phyloP scores from a whole-genome alignment of 352 stramenopile species.

The Pythium scleroteichum region DNA sequence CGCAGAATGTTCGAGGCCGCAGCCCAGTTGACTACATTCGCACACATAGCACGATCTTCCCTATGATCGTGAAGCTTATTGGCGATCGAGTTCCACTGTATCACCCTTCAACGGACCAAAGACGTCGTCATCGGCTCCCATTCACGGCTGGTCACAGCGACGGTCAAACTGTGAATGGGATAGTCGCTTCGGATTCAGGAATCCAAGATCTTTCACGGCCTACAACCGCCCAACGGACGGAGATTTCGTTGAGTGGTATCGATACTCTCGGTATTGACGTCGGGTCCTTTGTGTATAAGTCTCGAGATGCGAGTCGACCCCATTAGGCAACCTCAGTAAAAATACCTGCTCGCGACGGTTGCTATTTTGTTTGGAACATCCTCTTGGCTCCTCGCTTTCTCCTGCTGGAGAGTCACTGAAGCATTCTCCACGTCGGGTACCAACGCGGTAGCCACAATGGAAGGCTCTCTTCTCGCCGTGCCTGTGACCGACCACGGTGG shows the following conservation, averaged over 20 bases:
- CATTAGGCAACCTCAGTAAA: slow-evolving; percentile 6
- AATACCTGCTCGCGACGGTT: slow-evolving; percentile 11
- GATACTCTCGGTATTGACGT: slow-evolving; percentile 58
- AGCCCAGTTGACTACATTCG: slow-evolving; percentile 51
- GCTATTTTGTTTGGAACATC: background rate
- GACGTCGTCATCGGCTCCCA: background rate
- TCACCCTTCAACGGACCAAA: background rate
- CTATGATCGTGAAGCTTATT: slow-evolving; percentile 52
- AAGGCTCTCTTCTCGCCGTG: slow-evolving; percentile 47
- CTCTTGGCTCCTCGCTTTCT: no score
- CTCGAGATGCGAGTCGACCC: slow-evolving; percentile 9
- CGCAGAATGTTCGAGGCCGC: slow-evolving; percentile 60
- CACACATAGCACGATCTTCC: slow-evolving; percentile 37
- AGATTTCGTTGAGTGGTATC: slow-evolving; percentile 31
- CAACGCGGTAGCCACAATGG: slow-evolving; percentile 33
- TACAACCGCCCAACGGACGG: slow-evolving; percentile 26
- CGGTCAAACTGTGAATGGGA: background rate
- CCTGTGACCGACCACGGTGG: slow-evolving; percentile 26
- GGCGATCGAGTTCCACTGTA: slow-evolving; percentile 22
- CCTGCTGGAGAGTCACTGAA: no score
- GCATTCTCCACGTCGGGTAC: no score
- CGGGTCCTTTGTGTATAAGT: slow-evolving; percentile 52
- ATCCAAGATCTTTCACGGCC: slow-evolving; percentile 13
- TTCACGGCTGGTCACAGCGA: background rate
- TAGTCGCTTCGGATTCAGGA: background rate